Conservation (phyloP, 495 filamentous ascomycete species). For the Penicillium desertorum region DNA sequence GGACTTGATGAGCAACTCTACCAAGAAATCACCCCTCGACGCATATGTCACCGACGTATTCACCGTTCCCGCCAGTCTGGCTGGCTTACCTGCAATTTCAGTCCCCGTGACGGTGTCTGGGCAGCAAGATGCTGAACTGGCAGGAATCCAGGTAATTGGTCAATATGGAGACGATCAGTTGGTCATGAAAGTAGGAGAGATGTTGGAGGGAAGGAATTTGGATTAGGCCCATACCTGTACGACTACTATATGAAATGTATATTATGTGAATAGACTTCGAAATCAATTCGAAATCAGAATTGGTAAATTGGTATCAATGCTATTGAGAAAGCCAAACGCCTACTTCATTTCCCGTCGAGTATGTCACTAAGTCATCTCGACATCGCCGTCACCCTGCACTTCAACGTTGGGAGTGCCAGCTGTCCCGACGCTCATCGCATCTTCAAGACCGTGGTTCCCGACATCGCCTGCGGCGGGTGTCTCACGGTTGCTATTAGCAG, state of each 20-base stretch:
- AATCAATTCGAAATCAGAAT: slow-evolving; percentile 13
- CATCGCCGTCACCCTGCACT: slow-evolving; percentile 37
- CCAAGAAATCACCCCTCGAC: slow-evolving; percentile 41
- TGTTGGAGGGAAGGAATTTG: slow-evolving; percentile 33
- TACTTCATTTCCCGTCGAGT: neutral
- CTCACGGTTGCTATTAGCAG: slow-evolving; percentile 26
- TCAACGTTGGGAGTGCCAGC: slow-evolving; percentile 28
- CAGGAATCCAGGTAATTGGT: slow-evolving; percentile 84
- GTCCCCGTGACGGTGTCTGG: slow-evolving; percentile 59
- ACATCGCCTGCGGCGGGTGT: slow-evolving; percentile 23
- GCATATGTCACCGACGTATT: slow-evolving; percentile 91
- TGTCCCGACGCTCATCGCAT: slow-evolving; percentile 31
- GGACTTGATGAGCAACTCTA: slow-evolving; percentile 42
- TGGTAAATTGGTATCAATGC: slow-evolving; percentile 18
- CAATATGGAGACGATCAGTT: slow-evolving; percentile 86
- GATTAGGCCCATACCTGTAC: slow-evolving; percentile 1
- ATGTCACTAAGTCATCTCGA: slow-evolving; percentile 41
- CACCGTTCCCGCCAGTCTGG: slow-evolving; percentile 91
- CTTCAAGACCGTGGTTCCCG: slow-evolving; percentile 25
- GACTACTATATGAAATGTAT: neutral
- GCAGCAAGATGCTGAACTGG: slow-evolving; percentile 36
- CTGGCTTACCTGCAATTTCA: slow-evolving; percentile 85
- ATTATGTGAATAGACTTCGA: neutral
- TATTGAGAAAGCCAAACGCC: slow-evolving; percentile 5
- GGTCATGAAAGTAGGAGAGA: slow-evolving; percentile 43